Percentiles rank a stretch among this genome's conserved stretches.
Evolutionary conservation across 2,329 filamentous ascomycete species (phyloP).

Genomic region (Magnaporthales sp.): DNA sequence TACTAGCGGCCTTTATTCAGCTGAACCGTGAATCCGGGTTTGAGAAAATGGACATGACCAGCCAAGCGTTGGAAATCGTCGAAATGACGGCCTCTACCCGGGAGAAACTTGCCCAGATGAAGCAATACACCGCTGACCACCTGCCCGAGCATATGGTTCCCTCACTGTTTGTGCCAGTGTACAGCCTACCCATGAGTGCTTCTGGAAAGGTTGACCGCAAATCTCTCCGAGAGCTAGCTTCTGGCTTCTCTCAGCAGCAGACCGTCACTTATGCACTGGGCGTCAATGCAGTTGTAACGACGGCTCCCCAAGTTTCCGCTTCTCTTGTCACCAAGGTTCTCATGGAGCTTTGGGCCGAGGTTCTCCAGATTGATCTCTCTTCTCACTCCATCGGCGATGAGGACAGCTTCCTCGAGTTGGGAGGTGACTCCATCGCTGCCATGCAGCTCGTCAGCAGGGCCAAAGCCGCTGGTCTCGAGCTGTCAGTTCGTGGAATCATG

Average conservation of each 20-base stretch:
- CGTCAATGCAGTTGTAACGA: conserved; percentile 5
- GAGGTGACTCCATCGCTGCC: conserved; percentile 13
- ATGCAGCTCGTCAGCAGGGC: conserved; percentile 9
- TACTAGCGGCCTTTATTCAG: neutral
- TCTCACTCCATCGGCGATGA: conserved; percentile 3
- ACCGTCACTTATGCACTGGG: neutral
- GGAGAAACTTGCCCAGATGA: conserved; percentile 5
- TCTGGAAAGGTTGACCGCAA: conserved; percentile 16
- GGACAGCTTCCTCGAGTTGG: conserved; percentile 11
- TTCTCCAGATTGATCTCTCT: conserved; percentile 8
- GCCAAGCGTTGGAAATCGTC: neutral
- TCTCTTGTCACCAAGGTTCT: neutral
- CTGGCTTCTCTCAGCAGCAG: conserved; percentile 6
- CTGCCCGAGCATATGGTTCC: conserved; percentile 18
- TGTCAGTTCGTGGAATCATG: conserved; percentile 6
- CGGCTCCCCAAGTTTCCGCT: neutral
- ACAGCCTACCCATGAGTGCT: conserved; percentile 13
- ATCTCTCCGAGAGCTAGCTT: conserved; percentile 5
- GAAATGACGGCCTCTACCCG: neutral
- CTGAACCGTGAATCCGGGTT: neutral
- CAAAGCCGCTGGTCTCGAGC: conserved; percentile 3
- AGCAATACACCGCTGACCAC: conserved; percentile 6
- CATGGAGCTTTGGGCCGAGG: conserved; percentile 9
- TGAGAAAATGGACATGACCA: neutral
- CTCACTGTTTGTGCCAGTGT: conserved; percentile 12